These are phyloP conservation scores for Hawksworthiomyces lignivorus DNA, from an alignment of 2,329 filamentous ascomycete species.

Conservation along the genomic window DNA sequence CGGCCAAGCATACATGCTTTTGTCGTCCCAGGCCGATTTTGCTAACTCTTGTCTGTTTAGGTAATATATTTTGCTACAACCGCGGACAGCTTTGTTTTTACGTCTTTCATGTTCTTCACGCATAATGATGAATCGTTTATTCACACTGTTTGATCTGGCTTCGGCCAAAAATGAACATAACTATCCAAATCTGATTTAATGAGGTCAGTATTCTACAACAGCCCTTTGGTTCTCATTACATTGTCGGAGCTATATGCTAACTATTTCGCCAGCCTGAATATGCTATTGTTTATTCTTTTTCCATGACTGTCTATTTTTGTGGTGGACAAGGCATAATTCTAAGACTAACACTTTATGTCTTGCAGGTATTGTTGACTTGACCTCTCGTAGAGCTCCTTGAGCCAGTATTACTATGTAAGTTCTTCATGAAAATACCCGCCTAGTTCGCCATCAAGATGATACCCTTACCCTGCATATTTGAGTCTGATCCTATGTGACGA, in stretches of 20 bases:
- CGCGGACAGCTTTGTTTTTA: slow-evolving; percentile 7
- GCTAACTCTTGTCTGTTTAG: slow-evolving; percentile 20
- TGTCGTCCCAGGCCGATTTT: neutral
- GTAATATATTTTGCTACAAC: slow-evolving; percentile 19
- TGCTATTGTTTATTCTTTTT: slow-evolving; percentile 11
- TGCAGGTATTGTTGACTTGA: slow-evolving; percentile 5
- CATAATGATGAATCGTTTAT: slow-evolving; percentile 46
- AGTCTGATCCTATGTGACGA: slow-evolving; percentile 50
- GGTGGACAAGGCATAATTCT: neutral
- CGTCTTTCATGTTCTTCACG: slow-evolving; percentile 2
- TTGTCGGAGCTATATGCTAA: slow-evolving; percentile 7
- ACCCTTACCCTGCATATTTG: slow-evolving; percentile 36
- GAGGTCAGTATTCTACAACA: slow-evolving; percentile 27
- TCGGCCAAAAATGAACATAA: slow-evolving; percentile 43
- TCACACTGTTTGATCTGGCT: slow-evolving; percentile 53
- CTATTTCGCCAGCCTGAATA: slow-evolving; percentile 15
- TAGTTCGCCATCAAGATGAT: slow-evolving; percentile 33
- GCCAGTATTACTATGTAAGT: no score
- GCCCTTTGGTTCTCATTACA: neutral
- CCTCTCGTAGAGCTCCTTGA: no score
- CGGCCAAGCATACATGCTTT: slow-evolving; percentile 19
- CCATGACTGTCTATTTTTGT: neutral
- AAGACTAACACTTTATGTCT: slow-evolving; percentile 7
- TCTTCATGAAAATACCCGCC: neutral
- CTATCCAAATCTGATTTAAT: slow-evolving; percentile 47